Conservation (phyloP, 2,329 filamentous ascomycete species). For the Botrytis hyacinthi region DNA sequence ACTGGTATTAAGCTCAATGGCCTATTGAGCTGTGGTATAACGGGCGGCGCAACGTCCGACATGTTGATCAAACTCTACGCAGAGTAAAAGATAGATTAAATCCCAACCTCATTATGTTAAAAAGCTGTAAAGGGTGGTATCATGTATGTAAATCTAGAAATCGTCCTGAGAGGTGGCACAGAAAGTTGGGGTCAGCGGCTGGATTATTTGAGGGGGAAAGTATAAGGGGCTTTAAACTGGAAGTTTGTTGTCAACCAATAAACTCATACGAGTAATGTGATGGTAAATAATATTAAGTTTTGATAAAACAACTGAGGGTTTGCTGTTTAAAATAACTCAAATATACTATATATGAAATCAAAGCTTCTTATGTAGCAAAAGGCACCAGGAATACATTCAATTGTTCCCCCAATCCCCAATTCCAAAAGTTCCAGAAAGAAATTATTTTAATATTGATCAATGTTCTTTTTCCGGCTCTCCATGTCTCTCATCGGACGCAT, state of each 20-base stretch:
- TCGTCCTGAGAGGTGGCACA: background rate
- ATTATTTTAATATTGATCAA: background rate
- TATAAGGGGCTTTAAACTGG: background rate
- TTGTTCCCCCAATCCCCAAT: background rate
- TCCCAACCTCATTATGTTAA: slow-evolving; percentile 16
- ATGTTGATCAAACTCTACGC: slow-evolving; percentile 27
- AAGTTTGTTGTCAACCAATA: background rate
- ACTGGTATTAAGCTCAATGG: slow-evolving; percentile 57
- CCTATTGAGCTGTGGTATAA: slow-evolving; percentile 29
- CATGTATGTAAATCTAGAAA: background rate
- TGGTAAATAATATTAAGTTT: background rate
- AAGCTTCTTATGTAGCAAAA: background rate
- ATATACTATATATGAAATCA: background rate
- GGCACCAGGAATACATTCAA: background rate
- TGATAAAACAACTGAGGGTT: background rate
- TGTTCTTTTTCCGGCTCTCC: background rate
- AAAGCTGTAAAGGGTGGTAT: background rate
- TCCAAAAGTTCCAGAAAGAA: slow-evolving; percentile 8
- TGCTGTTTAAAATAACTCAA: background rate
- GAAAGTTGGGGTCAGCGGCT: background rate
- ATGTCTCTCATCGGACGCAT: slow-evolving; percentile 13
- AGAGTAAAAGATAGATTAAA: slow-evolving; percentile 12
- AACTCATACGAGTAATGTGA: background rate
- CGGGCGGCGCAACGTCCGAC: slow-evolving; percentile 25
- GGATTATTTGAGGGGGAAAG: background rate